phyloP scores from a whole-genome alignment of 192 early-diverging fungal genomes.

The Coemansia sp. region DNA sequence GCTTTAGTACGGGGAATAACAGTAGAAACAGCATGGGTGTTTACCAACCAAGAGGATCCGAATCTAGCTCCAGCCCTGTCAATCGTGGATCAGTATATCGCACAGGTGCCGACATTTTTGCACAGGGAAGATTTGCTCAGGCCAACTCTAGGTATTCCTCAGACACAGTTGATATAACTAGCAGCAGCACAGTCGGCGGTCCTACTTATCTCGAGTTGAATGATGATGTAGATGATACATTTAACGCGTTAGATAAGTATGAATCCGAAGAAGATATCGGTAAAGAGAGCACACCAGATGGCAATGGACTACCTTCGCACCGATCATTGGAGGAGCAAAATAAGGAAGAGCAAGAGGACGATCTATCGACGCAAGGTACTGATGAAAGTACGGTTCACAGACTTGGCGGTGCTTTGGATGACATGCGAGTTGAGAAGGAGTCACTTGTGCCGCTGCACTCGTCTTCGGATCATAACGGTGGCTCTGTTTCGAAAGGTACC shows the following conservation, averaged over 20 bases:
- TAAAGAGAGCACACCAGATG: not conserved
- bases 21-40: not conserved
- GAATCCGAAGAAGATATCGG: not conserved
- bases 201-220: not conserved
- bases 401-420: not conserved
- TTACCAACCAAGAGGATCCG: not conserved
- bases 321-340: not conserved
- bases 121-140: slow-evolving; percentile 15
- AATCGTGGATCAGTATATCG: slow-evolving; percentile 24
- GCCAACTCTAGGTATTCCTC: not conserved
- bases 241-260: not conserved
- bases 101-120: slow-evolving; percentile 33
- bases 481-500: not conserved
- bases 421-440: slow-evolving; percentile 4
- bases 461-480: not conserved
- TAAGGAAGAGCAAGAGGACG: not conserved
- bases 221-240: not conserved
- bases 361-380: not conserved
- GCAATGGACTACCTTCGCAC: not conserved
- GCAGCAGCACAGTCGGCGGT: not conserved
- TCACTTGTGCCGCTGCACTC: not conserved
- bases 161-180: not conserved
- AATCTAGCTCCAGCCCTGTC: not conserved
- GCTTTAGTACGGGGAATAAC: not conserved
- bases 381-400: slow-evolving; percentile 2